A percentile compares a stretch with the other conserved stretches of the same genome.
Conservation (phyloP, 805 yeast genomes). For the Alloascoidea africana region DNA sequence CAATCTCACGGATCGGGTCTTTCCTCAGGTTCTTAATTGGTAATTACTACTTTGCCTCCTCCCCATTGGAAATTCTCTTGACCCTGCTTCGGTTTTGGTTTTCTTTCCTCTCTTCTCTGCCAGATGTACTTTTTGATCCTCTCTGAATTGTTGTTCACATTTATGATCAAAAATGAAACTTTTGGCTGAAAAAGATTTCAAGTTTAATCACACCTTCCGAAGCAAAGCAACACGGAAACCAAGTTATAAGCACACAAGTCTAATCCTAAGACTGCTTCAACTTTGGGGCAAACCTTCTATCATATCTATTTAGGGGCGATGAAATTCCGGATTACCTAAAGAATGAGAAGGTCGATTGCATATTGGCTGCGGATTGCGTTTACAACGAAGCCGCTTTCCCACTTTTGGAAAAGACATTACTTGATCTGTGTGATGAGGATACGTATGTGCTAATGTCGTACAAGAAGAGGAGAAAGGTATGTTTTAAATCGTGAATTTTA, state of each 20-base stretch:
- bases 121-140: too few species aligned
- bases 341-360: slow-evolving; percentile 22
- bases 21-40: slow-evolving; percentile 31
- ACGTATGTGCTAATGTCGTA: slow-evolving; percentile 36
- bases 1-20: slow-evolving; percentile 18
- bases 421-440: slow-evolving; percentile 25
- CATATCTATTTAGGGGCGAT: slow-evolving; percentile 16
- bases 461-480: slow-evolving; percentile 32
- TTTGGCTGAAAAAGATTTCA: background rate
- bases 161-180: background rate
- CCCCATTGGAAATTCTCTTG: too few species aligned
- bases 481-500: background rate
- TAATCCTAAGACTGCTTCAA: too few species aligned
- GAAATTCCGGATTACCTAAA: slow-evolving; percentile 21
- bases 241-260: too few species aligned
- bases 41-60: too few species aligned
- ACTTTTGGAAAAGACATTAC: slow-evolving; percentile 29
- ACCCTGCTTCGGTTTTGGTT: too few species aligned
- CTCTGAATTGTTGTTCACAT: too few species aligned
- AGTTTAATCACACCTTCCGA: too few species aligned
- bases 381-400: slow-evolving; percentile 40
- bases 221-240: too few species aligned
- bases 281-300: too few species aligned
- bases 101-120: too few species aligned
- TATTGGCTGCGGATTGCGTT: slow-evolving; percentile 48